phyloP scores from a whole-genome alignment of 169 alveolate genomes.

The Plasmodium falciparum region DNA sequence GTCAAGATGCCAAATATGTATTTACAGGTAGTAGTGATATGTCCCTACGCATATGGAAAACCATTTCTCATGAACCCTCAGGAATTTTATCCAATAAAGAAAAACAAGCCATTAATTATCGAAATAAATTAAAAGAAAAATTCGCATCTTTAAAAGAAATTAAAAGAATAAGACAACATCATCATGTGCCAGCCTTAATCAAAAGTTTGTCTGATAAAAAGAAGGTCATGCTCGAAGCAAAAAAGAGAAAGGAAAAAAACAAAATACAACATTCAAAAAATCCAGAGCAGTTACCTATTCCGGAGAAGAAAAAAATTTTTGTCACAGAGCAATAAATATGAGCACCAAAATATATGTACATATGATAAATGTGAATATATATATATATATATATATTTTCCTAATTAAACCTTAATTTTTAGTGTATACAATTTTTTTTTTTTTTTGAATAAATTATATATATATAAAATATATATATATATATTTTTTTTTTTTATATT shows the following conservation, averaged over 20 bases:
- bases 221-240: conserved; percentile 82
- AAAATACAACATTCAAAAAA: conserved; percentile 66
- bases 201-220: conserved; percentile 84
- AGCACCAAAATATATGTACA: not conserved
- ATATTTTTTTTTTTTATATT: not conserved
- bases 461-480: not conserved
- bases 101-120: conserved; percentile 88
- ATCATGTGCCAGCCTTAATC: conserved; percentile 90
- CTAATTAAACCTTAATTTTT: not conserved
- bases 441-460: not conserved
- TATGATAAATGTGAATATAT: not conserved
- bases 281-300: conserved; percentile 20
- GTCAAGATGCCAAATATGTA: conserved; percentile 96
- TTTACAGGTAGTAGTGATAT: conserved; percentile 98
- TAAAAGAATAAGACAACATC: conserved; percentile 90
- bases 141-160: conserved; percentile 89
- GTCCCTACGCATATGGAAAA: conserved; percentile 98
- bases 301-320: conserved; percentile 68
- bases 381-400: conserved; percentile 12
- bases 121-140: conserved; percentile 88
- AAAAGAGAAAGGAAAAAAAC: conserved; percentile 82
- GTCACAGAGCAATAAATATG: conserved; percentile 55
- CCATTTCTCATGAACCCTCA: conserved; percentile 83
- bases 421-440: no score
- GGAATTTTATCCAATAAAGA: conserved; percentile 86